These are phyloP conservation scores for Termitomyces sp. DNA, from an alignment of 768 basidiomycete genomes.

Conservation along the genomic window DNA sequence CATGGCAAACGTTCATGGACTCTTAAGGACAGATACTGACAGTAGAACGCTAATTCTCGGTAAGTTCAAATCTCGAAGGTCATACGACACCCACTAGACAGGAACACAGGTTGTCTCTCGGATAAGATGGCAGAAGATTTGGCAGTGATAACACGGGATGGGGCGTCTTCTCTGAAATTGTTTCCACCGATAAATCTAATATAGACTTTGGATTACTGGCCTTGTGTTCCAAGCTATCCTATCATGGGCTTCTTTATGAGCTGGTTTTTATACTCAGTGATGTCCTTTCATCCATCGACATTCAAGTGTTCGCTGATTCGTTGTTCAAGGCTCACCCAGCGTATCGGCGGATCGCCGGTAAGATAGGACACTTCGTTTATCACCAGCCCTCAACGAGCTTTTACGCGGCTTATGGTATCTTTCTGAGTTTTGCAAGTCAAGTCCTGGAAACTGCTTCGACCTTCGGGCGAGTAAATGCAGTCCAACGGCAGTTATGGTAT, in stretches of 20 bases:
- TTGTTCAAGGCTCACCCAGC: conserved; percentile 43
- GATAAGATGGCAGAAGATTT: conserved; percentile 87
- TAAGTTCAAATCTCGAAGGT: conserved; percentile 9
- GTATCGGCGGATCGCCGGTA: conserved; percentile 76
- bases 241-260: conserved; percentile 88
- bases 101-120: conserved; percentile 57
- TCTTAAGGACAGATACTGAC: conserved; percentile 83
- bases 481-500: conserved; percentile 85
- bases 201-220: conserved; percentile 77
- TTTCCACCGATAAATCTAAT: conserved; percentile 10
- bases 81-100: not conserved
- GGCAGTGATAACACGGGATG: conserved; percentile 65
- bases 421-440: conserved; percentile 88
- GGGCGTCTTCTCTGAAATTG: not conserved
- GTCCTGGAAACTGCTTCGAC: conserved; percentile 85
- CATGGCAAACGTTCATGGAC: too few relatives aligned
- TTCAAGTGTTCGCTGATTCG: not conserved
- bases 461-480: conserved; percentile 82
- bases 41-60: conserved; percentile 83
- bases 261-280: conserved; percentile 62
- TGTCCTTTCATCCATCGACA: conserved; percentile 8
- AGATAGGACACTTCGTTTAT: conserved; percentile 16
- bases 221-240: conserved; percentile 63
- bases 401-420: conserved; percentile 85
- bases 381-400: not conserved